A percentile compares a stretch with the other conserved stretches of the same genome.
These are phyloP conservation scores for Pinus albicaulis DNA, from an alignment of 75 land plant species.

Conservation along the genomic window DNA sequence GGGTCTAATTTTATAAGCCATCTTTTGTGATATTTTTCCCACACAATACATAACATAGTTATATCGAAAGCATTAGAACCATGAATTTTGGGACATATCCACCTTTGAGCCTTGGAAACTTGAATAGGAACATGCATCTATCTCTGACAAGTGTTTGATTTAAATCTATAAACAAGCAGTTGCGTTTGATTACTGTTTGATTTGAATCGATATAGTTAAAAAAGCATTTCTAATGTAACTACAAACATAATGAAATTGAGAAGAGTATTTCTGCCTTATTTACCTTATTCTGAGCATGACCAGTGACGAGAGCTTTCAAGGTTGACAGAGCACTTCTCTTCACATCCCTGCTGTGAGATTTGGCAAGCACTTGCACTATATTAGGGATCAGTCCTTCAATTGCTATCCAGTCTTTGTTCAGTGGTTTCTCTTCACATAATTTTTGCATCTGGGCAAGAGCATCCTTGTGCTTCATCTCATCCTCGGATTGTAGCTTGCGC, in stretches of 20 bases:
- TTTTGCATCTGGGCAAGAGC: conserved; percentile 40
- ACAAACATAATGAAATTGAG: not conserved
- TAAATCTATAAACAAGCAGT: no score
- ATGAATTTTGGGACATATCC: no score
- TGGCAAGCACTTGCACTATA: conserved; percentile 26
- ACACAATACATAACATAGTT: no score
- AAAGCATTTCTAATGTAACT: not conserved
- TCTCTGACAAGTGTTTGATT: no score
- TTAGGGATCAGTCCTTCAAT: conserved; percentile 37
- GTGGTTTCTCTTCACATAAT: conserved; percentile 32
- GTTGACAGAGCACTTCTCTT: conserved; percentile 29
- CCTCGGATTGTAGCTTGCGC: conserved; percentile 26
- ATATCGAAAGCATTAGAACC: no score
- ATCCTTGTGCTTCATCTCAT: conserved; percentile 15
- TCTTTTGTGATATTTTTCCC: no score
- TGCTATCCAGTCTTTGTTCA: conserved; percentile 62
- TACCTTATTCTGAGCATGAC: conserved; percentile 46
- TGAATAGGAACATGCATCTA: no score
- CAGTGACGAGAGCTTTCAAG: conserved; percentile 30
- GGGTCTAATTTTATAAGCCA: no score
- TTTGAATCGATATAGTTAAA: not conserved
- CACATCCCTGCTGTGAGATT: conserved; percentile 28
- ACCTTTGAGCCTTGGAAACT: no score
- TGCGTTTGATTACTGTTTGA: no score
- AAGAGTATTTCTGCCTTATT: not conserved